Evolutionary conservation across 140 eudicot species (phyloP).

Genomic region (Eryngium alpinum): DNA sequence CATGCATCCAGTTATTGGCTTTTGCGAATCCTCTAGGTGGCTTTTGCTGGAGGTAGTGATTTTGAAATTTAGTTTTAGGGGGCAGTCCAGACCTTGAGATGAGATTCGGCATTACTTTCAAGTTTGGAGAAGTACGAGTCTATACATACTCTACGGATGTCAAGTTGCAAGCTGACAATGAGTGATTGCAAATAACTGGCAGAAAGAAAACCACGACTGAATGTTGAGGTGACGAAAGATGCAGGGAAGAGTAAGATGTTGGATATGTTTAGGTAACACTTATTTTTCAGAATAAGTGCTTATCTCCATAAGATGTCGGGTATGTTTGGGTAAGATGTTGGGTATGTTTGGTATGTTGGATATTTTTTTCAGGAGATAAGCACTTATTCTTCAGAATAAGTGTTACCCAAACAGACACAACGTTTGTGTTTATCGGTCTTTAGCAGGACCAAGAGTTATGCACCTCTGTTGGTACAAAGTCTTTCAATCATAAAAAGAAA

Average conservation of each 20-base stretch:
- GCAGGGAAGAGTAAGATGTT: constrained; percentile 44
- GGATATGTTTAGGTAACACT: too few relatives aligned
- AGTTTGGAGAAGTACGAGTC: constrained; percentile 48
- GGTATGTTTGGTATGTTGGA: too few relatives aligned
- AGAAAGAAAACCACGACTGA: constrained; percentile 47
- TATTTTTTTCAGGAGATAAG: too few relatives aligned
- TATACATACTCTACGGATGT: constrained; percentile 49
- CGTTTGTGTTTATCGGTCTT: constrained; percentile 68
- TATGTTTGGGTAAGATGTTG: too few relatives aligned
- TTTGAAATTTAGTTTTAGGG: constrained; percentile 48
- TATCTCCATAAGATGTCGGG: too few relatives aligned
- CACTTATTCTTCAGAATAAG: too few relatives aligned
- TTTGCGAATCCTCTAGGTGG: constrained; percentile 14
- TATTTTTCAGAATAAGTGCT: too few relatives aligned
- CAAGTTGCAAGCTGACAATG: constrained; percentile 40
- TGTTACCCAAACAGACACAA: too few relatives aligned
- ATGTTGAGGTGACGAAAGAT: constrained; percentile 76
- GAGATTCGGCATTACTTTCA: constrained; percentile 52
- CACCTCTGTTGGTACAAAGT: constrained; percentile 63
- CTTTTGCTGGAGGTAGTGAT: constrained; percentile 74
- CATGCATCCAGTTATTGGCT: too few relatives aligned
- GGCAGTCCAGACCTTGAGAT: constrained; percentile 75
- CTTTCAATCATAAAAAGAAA: constrained; percentile 21
- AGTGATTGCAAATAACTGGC: constrained; percentile 51
- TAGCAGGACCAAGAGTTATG: constrained; percentile 75